Evolutionary conservation across 179 eudicot species (phyloP), one percentile per base, ranked within the genome.

Genomic region (Amaranthus tricolor): DNA sequence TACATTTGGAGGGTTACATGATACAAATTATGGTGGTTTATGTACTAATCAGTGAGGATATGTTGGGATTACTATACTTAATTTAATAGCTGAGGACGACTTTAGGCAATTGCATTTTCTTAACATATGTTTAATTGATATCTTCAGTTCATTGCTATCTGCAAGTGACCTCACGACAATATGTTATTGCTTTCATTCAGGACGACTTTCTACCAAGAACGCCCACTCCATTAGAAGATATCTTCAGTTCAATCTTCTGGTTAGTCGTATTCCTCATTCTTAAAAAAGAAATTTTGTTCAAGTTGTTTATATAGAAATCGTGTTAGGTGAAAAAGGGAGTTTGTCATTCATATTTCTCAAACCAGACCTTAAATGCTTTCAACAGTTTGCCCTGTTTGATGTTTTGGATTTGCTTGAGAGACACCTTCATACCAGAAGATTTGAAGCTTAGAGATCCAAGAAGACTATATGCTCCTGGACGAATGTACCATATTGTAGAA

Each of bases 341-440:
- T 83, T 62, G 77, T 78, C 70, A 75, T 74, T 71, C 75, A 72
- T 70, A 71, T 80, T 74, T 80, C 78, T 85, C 71, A 88, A 81
- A 82, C 87, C 84, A 76, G 88, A 86, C 85, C 74, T 87, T 85
- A 53, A 77, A 84, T 88, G 83, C 78, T 87, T 84, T 85, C 85
- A 79, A 85, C 97, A 91, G 97, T 85, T 86, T 93, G 88, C 98
- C 97, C n/a, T 91, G 97, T 86, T 84, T 93, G 71, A 75, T 93
- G 75, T 91, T 87, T 68, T 70, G 82, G 74, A 76, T 89, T 68
- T 93, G 97, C 85, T 83, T 91, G 88, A 85, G 93, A 57, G 98
- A 93, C 84, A 93, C 98, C 45, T 89, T 89, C 80, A 84, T 89
- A 67, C 88, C 90, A 14, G 93, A 93, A 75, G 87, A 84, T n/a